A percentile compares a stretch with the other conserved stretches of the same genome.
These are phyloP conservation scores for Prasinococcaceae sp. DNA, from an alignment of 139 green algal species.

Conservation along the genomic window DNA sequence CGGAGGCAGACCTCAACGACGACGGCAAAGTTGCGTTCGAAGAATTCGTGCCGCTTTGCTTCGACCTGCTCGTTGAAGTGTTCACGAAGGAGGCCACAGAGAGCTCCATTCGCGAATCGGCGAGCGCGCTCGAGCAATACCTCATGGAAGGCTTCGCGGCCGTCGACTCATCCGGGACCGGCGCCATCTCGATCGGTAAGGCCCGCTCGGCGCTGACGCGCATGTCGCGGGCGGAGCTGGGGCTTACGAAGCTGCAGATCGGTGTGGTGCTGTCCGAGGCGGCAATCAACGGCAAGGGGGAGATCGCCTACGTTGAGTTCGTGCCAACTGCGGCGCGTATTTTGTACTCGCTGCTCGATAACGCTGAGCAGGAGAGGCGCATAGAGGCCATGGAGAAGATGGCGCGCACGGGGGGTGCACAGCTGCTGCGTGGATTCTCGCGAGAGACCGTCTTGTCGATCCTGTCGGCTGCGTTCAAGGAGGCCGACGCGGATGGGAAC, in stretches of 20 bases:
- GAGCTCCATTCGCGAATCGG: background rate
- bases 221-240: constrained; percentile 12
- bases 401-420: constrained; percentile 2
- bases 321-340: constrained; percentile 3
- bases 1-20: constrained; percentile 28
- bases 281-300: background rate
- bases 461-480: constrained; percentile 24
- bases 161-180: no score
- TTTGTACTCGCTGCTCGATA: constrained; percentile 12
- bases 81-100: constrained; percentile 15
- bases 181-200: background rate
- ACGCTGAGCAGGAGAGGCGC: constrained; percentile 7
- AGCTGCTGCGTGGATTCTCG: constrained; percentile 3
- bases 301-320: constrained; percentile 16
- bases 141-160: background rate
- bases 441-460: constrained; percentile 11
- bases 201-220: constrained; percentile 5
- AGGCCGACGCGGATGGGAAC: constrained; percentile 32
- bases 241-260: constrained; percentile 18
- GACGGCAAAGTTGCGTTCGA: constrained; percentile 17
- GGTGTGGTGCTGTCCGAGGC: constrained; percentile 12
- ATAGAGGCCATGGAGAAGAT: constrained; percentile 8
- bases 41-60: constrained; percentile 21
- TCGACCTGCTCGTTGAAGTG: constrained; percentile 15
- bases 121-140: background rate